Conservation (phyloP, 495 filamentous ascomycete species). For the Aspergillus ostianus region DNA sequence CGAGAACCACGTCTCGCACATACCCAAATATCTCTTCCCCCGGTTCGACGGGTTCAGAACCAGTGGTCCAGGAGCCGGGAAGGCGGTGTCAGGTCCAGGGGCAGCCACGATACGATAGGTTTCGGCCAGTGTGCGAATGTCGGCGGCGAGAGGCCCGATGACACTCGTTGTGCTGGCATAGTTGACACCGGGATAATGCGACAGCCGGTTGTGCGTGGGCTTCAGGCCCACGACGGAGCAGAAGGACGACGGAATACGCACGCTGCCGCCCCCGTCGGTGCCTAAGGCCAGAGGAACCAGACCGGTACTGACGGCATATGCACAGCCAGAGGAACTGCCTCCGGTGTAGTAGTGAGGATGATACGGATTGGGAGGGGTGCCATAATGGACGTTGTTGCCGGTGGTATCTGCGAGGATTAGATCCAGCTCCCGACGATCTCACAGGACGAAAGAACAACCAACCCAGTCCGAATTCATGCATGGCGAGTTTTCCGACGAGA, state of each 20-base stretch:
- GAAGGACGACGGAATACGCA: slow-evolving; percentile 74
- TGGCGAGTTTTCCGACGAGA: slow-evolving; percentile 77
- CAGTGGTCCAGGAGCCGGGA: slow-evolving; percentile 14
- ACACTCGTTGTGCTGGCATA: slow-evolving; percentile 62
- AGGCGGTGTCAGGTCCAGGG: slow-evolving; percentile 54
- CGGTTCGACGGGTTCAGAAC: slow-evolving; percentile 4
- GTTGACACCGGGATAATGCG: slow-evolving; percentile 55
- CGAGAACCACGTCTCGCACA: slow-evolving; percentile 70
- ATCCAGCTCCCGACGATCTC: not conserved
- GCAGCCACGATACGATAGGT: slow-evolving; percentile 71
- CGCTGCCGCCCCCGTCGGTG: slow-evolving; percentile 79
- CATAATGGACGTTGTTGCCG: slow-evolving; percentile 74
- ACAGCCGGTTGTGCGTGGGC: slow-evolving; percentile 70
- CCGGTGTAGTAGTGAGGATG: slow-evolving; percentile 77
- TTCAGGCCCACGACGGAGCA: slow-evolving; percentile 88
- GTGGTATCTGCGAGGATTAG: slow-evolving; percentile 55
- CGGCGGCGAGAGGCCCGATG: slow-evolving; percentile 72
- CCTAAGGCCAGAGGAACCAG: slow-evolving; percentile 77
- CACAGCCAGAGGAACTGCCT: slow-evolving; percentile 80
- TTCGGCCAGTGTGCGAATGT: slow-evolving; percentile 73
- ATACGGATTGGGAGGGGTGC: slow-evolving; percentile 80
- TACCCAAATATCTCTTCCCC: slow-evolving; percentile 56
- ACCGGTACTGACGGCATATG: slow-evolving; percentile 70
- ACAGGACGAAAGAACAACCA: slow-evolving; percentile 13
- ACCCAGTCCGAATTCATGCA: slow-evolving; percentile 84